A percentile compares a stretch with the other conserved stretches of the same genome.
phyloP scores from a whole-genome alignment of 306 rosid genomes.

The Inga oerstediana region DNA sequence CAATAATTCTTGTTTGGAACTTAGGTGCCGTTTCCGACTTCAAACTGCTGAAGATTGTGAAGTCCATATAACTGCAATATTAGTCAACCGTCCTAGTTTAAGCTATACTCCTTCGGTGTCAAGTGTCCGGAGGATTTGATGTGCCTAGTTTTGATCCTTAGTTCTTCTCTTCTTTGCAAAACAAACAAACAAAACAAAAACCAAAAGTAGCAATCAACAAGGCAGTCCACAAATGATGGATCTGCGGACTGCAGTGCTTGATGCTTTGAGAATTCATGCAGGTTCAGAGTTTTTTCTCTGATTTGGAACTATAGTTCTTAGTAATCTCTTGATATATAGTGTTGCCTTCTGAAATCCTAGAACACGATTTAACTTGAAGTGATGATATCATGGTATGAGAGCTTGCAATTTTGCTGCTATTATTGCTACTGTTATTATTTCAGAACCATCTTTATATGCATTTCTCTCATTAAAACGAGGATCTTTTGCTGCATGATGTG shows the following conservation, averaged over 20 bases:
- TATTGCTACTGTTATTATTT: not conserved
- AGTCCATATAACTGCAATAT: not conserved
- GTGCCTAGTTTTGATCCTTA: not conserved
- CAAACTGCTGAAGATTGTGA: not conserved
- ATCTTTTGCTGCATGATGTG: conserved; percentile 7
- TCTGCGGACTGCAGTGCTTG: not conserved
- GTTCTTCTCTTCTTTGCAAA: not conserved
- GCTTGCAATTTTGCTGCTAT: not conserved
- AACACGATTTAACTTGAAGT: not conserved
- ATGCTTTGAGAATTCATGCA: not conserved
- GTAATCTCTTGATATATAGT: not conserved
- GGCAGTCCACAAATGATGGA: conserved; percentile 8
- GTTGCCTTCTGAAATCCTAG: not conserved
- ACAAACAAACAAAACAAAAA: not conserved
- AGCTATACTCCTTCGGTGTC: not conserved
- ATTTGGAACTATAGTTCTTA: not conserved
- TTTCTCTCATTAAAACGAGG: not conserved
- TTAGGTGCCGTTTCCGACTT: not conserved
- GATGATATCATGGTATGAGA: not conserved
- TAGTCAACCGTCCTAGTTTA: not conserved
- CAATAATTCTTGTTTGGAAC: not conserved
- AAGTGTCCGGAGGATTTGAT: not conserved
- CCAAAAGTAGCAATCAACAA: not conserved
- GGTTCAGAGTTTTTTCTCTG: not conserved
- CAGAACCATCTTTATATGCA: not conserved